phyloP scores from a whole-genome alignment of 2,329 filamentous ascomycete species.

The Teratosphaeria viscida region DNA sequence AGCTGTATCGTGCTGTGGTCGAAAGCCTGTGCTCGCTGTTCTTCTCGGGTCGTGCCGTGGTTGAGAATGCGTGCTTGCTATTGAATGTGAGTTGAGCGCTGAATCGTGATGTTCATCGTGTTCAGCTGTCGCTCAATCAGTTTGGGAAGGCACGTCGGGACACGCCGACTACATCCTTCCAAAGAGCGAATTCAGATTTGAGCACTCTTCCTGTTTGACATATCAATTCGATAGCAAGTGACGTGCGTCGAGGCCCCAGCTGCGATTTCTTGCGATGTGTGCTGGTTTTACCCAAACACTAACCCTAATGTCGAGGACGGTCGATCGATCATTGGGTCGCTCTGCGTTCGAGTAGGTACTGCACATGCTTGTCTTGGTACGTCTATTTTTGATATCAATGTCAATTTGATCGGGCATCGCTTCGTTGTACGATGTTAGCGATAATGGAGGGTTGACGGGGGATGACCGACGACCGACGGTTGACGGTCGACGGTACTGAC shows the following conservation, averaged over 20 bases:
- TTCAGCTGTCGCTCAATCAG: background rate
- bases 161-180: background rate
- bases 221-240: background rate
- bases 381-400: no score
- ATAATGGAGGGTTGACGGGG: background rate
- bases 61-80: background rate
- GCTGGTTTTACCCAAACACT: background rate
- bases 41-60: background rate
- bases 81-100: background rate
- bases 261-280: background rate
- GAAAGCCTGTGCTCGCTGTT: background rate
- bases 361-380: no score
- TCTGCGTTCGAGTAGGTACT: no score
- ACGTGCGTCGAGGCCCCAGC: background rate
- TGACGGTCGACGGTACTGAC: no score
- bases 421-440: background rate
- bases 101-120: background rate
- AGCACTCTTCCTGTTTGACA: background rate
- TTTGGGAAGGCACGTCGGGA: background rate
- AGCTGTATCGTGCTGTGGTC: background rate
- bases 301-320: background rate
- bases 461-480: no score
- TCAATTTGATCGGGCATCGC: background rate
- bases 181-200: background rate
- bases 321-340: no score